Evolutionary conservation across 306 rosid genomes (phyloP), one percentile per base, ranked within the genome.

Genomic region (Ochetophila trinervis): DNA sequence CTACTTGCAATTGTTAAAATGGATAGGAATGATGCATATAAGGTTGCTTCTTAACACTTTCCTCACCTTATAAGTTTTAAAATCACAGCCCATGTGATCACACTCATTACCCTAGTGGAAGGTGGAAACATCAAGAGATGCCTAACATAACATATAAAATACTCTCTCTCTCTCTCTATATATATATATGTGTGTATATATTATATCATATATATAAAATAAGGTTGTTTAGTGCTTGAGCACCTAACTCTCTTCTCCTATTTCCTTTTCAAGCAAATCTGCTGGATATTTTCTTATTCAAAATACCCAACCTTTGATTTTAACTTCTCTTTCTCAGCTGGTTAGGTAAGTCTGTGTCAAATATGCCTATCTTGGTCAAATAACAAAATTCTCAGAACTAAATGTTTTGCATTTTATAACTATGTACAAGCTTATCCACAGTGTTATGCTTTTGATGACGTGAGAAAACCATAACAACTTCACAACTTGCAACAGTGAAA

Each of bases 201-300:
- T n/a, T n/a, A n/a, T n/a, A n/a, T n/a, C n/a, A n/a, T n/a, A 50
- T n/a, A 8, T 19, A 8, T 50, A n/a, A 50, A 0, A 18, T 50
- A 18, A 17, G 54, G 21, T 50, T 48, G 51, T 54, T 69, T 40
- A 64, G 87, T 89, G 92, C 76, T 23, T 1, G 62, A 76, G 53
- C 69, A 69, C 90, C 96, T 65, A 86, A 86, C 80, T 79, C 52
- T 62, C 48, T 32, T 47, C n/a, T 42, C 52, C 14, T 17, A 47
- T 48, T 71, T 78, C 57, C 40, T 58, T 70, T 69, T 74, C 80
- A 75, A 71, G 65, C 57, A 48, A 72, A 51, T 66, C 58, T 18
- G 55, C 67, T 30, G 8, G 23, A 24, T 59, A 67, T 35, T 66
- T 66, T 71, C 68, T 8, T 63, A 60, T 67, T 74, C 78, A 66